A percentile compares a stretch with the other conserved stretches of the same genome.
phyloP scores from a whole-genome alignment of 768 basidiomycete species.

The Tylopilus rubrobrunneus region DNA sequence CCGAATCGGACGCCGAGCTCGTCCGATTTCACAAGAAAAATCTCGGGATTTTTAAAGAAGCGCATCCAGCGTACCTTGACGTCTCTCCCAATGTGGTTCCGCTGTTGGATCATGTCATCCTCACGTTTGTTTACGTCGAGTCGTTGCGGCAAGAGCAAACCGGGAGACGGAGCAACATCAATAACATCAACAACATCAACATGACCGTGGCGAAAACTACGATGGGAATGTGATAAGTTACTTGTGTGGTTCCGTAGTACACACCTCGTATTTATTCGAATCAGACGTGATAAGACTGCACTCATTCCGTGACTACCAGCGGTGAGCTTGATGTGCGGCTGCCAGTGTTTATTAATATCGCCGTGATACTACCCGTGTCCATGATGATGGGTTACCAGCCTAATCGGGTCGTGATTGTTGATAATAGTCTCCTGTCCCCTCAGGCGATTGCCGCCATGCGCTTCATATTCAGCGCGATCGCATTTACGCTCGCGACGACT shows the following conservation, averaged over 20 bases:
- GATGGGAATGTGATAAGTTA: not conserved
- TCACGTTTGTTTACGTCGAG: slow-evolving; percentile 25
- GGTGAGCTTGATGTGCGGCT: too few relatives aligned
- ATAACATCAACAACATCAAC: not conserved
- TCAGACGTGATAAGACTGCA: too few relatives aligned
- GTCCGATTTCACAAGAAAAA: slow-evolving; percentile 26
- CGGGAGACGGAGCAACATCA: not conserved
- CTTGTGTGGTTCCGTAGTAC: not conserved
- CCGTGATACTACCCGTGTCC: too few relatives aligned
- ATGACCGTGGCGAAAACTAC: not conserved
- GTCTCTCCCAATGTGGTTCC: slow-evolving; percentile 12
- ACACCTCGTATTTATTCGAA: too few relatives aligned
- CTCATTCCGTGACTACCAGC: too few relatives aligned
- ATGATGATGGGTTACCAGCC: too few relatives aligned
- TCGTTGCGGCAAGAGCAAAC: slow-evolving; percentile 11
- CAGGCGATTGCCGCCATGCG: too few relatives aligned
- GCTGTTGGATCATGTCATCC: slow-evolving; percentile 26
- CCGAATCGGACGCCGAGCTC: slow-evolving; percentile 11
- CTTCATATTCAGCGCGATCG: too few relatives aligned
- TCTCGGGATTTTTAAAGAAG: slow-evolving; percentile 13
- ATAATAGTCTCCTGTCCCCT: too few relatives aligned
- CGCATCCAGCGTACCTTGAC: slow-evolving; percentile 23
- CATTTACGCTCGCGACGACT: slow-evolving; percentile 41
- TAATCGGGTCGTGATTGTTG: too few relatives aligned
- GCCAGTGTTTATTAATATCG: too few relatives aligned